Base-by-base conservation (phyloP, 2,329 filamentous ascomycete genomes). In the Rasamsonia emersonii region DNA sequence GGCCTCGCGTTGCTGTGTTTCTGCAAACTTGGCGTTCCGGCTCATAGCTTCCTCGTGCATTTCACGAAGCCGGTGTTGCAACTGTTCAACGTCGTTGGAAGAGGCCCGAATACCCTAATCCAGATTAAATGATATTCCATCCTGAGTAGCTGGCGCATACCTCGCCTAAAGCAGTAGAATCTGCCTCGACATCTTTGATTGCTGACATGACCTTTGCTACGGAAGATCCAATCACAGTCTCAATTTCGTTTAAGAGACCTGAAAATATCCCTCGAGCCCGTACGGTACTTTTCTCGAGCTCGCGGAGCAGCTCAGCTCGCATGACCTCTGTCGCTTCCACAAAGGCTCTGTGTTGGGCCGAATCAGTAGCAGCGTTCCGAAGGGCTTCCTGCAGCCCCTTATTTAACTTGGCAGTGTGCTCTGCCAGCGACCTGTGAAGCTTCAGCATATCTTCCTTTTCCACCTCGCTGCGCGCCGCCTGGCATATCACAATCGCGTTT, bases 401-500 rank as follows among this genome's bases (percentile, higher is more conserved):
- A 10, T 50, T 54, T 8, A 65, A 42, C 19, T 56, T 58, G 2
- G 49, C 40, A 6, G 53, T 58, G 18, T 54, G 55, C 18, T 60
- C 46, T 2, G 56, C 38, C 16, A 65, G 51, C 11, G 53, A 50
- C n/a, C 49, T 51, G 38, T 67, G 50, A 2, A 62, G 49, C 14
- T 54, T 46, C 3, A 67, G 43, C 4, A 64, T 42, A 21, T 66
- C 58, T 19, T 64, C 61, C 34, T 71, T 73, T 36, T 79, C 75
- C 9, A 71, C 65, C 32, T 75, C 70, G 24, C 66, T 57, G 21
- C 76, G 67, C 24, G 71, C 68, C 17, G 75, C 74, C 39, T 77
- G 69, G 41, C 78, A 82, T 43, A 81, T 73, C 11, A 75, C 55
- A 25, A 74, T 59, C 2, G 75, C 75, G 41, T 77, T 75, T 35